Conservation (phyloP, 139 green algal species). For the Closterium sp. region DNA sequence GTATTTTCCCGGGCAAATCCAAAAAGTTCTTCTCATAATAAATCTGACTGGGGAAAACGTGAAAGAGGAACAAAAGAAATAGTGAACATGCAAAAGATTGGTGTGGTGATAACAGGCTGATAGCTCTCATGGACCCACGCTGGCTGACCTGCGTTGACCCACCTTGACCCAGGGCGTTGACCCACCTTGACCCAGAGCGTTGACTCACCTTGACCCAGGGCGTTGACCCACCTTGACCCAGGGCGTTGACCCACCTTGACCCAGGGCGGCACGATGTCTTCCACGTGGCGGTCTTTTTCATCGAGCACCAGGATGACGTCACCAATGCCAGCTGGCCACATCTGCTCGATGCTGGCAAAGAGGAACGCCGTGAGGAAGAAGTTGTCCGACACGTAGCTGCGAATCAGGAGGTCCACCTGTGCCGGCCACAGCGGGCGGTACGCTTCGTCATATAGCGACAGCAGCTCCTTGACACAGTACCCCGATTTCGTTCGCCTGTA, state of each 20-base stretch:
- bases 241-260: background rate
- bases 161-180: too few species aligned
- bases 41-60: background rate
- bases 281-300: background rate
- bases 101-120: too few species aligned
- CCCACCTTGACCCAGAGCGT: too few species aligned
- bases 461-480: background rate
- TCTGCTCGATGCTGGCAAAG: background rate
- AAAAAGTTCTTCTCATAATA: background rate
- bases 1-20: background rate
- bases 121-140: background rate
- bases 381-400: background rate
- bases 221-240: too few species aligned
- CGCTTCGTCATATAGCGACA: background rate
- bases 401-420: background rate
- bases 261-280: background rate
- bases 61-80: too few species aligned
- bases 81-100: too few species aligned
- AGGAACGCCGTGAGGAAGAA: background rate
- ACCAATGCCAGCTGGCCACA: background rate
- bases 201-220: too few species aligned
- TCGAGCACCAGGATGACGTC: conserved; percentile 10
- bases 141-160: too few species aligned
- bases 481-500: background rate
- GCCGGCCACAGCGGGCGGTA: background rate